Evolutionary conservation across 176 grass and related monocot species (phyloP).

Genomic region (Paspalum vaginatum): DNA sequence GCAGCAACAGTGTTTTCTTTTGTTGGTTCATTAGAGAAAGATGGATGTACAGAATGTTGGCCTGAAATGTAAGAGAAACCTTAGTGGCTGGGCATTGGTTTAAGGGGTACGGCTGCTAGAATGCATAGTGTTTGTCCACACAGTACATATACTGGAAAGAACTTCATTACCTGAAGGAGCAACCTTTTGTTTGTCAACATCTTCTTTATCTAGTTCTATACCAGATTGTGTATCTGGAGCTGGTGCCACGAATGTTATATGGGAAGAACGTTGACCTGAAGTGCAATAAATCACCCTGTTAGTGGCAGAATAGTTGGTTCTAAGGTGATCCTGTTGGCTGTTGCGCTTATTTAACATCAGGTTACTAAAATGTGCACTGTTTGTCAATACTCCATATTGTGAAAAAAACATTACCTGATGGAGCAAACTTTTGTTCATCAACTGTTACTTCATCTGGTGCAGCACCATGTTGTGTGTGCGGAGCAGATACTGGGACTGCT

Average conservation of each 20-base stretch:
- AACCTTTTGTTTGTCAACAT: background rate
- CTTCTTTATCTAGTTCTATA: background rate
- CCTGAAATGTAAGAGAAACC: conserved; percentile 17
- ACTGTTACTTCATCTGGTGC: background rate
- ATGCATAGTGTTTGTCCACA: background rate
- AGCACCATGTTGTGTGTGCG: background rate
- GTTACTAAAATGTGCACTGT: background rate
- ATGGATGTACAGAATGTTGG: conserved; percentile 3
- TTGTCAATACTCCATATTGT: background rate
- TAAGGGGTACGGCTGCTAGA: conserved; percentile 12
- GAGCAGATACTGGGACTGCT: background rate
- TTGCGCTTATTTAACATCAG: conserved; percentile 1
- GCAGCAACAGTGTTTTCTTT: conserved; percentile 3
- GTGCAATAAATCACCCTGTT: background rate
- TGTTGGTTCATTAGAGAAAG: conserved; percentile 19
- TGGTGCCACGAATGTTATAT: background rate
- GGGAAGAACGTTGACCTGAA: conserved; percentile 28
- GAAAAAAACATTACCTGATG: conserved; percentile 23
- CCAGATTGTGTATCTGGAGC: background rate
- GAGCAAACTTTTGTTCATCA: conserved; percentile 8
- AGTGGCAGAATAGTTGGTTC: background rate
- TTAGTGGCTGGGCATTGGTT: background rate
- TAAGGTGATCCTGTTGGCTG: background rate
- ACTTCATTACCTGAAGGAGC: conserved; percentile 21
- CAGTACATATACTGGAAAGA: background rate